Percentiles rank a stretch among this genome's conserved stretches.
These are phyloP conservation scores for Sporothrix curviconia DNA, from an alignment of 2,329 filamentous ascomycete genomes.

Conservation along the genomic window DNA sequence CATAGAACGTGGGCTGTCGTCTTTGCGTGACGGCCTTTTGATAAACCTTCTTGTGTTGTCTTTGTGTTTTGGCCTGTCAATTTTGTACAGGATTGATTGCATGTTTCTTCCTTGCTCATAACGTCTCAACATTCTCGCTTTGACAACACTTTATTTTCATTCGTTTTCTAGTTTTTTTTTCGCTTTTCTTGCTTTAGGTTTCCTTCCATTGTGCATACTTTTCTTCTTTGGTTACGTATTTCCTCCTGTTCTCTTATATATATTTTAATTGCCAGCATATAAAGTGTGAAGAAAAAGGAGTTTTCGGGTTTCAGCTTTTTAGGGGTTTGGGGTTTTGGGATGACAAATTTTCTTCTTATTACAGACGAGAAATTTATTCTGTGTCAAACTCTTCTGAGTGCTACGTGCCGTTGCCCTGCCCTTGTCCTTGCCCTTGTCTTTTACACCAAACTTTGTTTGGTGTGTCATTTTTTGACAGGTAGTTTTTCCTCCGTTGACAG, in stretches of 20 bases:
- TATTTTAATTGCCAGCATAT: slow-evolving; percentile 5
- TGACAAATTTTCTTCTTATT: background rate
- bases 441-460: no score
- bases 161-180: background rate
- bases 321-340: slow-evolving; percentile 1
- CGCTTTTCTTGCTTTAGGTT: background rate
- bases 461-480: no score
- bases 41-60: no score
- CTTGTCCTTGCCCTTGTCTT: no score
- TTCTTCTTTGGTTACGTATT: no score
- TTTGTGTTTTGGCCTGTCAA: no score
- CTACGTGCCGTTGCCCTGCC: no score
- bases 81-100: no score
- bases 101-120: no score
- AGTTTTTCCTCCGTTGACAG: no score
- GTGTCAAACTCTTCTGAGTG: no score
- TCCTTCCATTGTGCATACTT: background rate
- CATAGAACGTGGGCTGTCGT: background rate
- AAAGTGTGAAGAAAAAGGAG: slow-evolving; percentile 4
- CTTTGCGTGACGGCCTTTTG: background rate
- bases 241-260: background rate
- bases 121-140: no score
- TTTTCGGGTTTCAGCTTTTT: slow-evolving; percentile 8
- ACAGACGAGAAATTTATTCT: background rate
- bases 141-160: background rate